Base-by-base conservation (phyloP, 2,329 filamentous ascomycete species). In the Malbranchea cinnamomea region DNA sequence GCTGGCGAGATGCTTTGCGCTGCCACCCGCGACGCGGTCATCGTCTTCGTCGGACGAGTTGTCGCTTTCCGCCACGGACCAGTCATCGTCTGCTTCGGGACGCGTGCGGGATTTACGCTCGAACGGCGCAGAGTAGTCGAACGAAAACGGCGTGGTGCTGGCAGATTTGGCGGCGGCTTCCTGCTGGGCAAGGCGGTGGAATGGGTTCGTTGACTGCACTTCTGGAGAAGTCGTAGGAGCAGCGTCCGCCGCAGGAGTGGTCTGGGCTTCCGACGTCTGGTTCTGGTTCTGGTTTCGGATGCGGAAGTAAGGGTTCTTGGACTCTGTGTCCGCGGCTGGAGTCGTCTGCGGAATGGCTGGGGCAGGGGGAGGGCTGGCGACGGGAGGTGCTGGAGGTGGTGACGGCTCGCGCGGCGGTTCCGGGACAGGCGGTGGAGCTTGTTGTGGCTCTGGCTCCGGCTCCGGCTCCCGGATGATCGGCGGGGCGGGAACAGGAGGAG, bases 221-320 rank as follows among this genome's bases (percentile, higher is more conserved):
- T 68, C 56, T 17, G 50, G 31, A 17, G 48, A 41, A 43, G 48
- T 26, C 52, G 49, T 16, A 50, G 52, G 14, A 54, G 53, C 11
- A 13, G 63, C 47, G 14, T 60, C 48, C 17, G 63, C 52, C 37
- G 57, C 56, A 39, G 60, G 48, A 9, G 54, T 44, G 24, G 59
- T 51, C 31, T 63, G 54, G 7, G 71, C 11, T 65, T 58, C 33
- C 71, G 75, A 5, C 62, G 60, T 6, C 50, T 85, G 78, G 28
- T 74, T 75, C 65, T 91, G 74, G 60, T 85, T 89, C 50, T 85
- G 78, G 28, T 74, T 75, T 65, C 91, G 74, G 60, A 85, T 89
- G 56, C 78, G 82, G 62, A 87, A 83, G 62, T 92, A 98, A 2
- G 89, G 89, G 49, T 95, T 95, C 53, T 81, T 87, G 45, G 83